Base-by-base conservation (phyloP, 2,329 filamentous ascomycete species). In the Botryotinia convoluta region DNA sequence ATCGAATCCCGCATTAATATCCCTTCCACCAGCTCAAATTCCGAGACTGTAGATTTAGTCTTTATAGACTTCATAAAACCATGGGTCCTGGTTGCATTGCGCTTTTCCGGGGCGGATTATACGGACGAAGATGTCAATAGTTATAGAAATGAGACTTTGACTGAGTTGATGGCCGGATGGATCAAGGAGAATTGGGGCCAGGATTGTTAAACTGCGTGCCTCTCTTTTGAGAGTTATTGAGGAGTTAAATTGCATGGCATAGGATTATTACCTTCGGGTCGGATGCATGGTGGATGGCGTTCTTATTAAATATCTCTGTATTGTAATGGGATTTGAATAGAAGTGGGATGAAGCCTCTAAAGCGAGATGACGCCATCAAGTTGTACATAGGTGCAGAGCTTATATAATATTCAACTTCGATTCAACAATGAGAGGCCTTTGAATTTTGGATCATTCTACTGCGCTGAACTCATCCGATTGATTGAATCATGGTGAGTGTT, bases 51-150 rank as follows among this genome's bases (percentile, higher is more conserved):
- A 0, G 95, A 98, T 81, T 81, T 99, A 12, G 90, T 98, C 22
- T 99, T 97, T 80, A 89, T 97, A 73, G 94, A 97, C 81, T 99
- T 98, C 81, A 90, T 98, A 51, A 88, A 96, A 82, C 90, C 90
- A 16, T 97, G 92, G 88, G 84, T 98, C 57, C 82, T 97, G 29
- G 83, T 92, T 18, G 94, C 94, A 4, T 84, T 97, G 75, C 89
- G 90, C 77, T 86, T 88, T 75, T 84, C 83, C 39, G 88, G 88
- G 0, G 85, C 85, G 1, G 84, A 86, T 39, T 90, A 87, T 72
- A 82, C 75, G 35, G 80, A 82, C 14, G 80, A 82, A 7, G 85
- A 90, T 77, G 85, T 90, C 1, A 77, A 83, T 77, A 76, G 79
- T 39, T 91, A 90, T 77, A 82, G 62, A 29, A 84, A 89, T 4